Conservation (phyloP, 2,329 filamentous ascomycete genomes). For the Colletotrichum spinosum region DNA sequence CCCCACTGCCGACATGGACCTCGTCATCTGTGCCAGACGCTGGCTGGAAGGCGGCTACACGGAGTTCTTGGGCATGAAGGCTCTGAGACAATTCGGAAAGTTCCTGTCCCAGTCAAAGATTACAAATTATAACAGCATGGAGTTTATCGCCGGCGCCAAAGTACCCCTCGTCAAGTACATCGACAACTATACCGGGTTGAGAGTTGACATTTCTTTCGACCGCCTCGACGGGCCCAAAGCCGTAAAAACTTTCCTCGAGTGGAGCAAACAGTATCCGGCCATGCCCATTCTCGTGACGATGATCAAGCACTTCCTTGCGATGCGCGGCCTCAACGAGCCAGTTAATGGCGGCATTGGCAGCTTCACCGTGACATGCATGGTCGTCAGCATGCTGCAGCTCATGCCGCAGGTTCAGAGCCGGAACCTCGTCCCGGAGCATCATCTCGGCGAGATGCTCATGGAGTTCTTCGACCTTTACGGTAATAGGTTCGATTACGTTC, state of each 20-base stretch:
- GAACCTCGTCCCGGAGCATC: constrained; percentile 68
- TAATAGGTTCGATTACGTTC: constrained; percentile 78
- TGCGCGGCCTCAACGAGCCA: constrained; percentile 92
- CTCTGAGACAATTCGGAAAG: constrained; percentile 71
- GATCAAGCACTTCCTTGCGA: constrained; percentile 91
- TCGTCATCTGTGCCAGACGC: constrained; percentile 76
- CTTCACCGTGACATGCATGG: constrained; percentile 93
- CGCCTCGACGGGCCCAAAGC: constrained; percentile 86
- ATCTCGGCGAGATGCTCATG: constrained; percentile 85
- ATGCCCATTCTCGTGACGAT: constrained; percentile 89
- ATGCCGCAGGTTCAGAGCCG: constrained; percentile 77
- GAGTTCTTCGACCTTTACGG: constrained; percentile 93
- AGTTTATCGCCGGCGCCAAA: constrained; percentile 79
- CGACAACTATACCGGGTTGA: constrained; percentile 80
- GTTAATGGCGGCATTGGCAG: constrained; percentile 91
- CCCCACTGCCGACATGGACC: constrained; percentile 88
- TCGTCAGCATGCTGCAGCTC: constrained; percentile 87
- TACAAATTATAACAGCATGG: constrained; percentile 67
- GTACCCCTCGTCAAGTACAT: constrained; percentile 95
- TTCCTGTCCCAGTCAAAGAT: constrained; percentile 69
- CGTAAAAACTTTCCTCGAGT: constrained; percentile 81
- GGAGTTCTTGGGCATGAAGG: constrained; percentile 65
- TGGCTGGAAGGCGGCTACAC: constrained; percentile 51
- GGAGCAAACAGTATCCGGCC: constrained; percentile 83
- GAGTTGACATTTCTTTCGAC: constrained; percentile 95